These are phyloP conservation scores for Taphrina wiesneri DNA, from an alignment of 1,139 yeast species.

Conservation along the genomic window DNA sequence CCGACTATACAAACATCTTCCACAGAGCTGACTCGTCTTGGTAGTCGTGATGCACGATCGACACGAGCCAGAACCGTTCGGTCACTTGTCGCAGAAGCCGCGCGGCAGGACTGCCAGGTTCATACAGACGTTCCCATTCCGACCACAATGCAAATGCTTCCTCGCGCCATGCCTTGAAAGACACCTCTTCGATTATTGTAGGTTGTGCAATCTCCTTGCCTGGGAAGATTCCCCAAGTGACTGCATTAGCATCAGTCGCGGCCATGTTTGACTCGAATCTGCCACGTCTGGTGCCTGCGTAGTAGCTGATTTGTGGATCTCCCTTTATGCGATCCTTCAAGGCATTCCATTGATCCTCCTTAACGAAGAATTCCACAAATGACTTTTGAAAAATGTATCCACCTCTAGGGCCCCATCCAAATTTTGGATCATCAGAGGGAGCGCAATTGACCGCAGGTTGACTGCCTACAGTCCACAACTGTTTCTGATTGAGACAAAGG, in stretches of 20 bases:
- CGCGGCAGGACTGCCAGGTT: constrained; percentile 56
- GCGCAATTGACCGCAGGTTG: constrained; percentile 89
- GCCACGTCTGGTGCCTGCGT: constrained; percentile 63
- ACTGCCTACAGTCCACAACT: constrained; percentile 85
- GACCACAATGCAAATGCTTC: constrained; percentile 90
- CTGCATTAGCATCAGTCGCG: constrained; percentile 63
- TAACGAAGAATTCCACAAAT: constrained; percentile 83
- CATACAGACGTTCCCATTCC: constrained; percentile 87
- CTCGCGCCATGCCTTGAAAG: constrained; percentile 89
- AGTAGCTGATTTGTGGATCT: constrained; percentile 64
- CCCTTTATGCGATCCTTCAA: constrained; percentile 49
- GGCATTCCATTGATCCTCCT: constrained; percentile 66
- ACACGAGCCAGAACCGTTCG: constrained; percentile 69
- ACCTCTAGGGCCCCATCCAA: constrained; percentile 94
- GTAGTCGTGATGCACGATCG: constrained; percentile 83
- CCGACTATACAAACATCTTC: constrained; percentile 50
- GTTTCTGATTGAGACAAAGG: constrained; percentile 69
- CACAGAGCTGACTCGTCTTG: constrained; percentile 74
- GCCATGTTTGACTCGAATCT: constrained; percentile 62
- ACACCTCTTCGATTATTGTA: constrained; percentile 81
- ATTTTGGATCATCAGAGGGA: constrained; percentile 74
- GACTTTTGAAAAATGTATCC: constrained; percentile 93
- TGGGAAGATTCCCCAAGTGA: constrained; percentile 96
- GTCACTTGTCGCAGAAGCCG: constrained; percentile 62
- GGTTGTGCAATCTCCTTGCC: constrained; percentile 83